Evolutionary conservation across 129 eudicot genomes (phyloP).

Genomic region (Tagetes erecta): DNA sequence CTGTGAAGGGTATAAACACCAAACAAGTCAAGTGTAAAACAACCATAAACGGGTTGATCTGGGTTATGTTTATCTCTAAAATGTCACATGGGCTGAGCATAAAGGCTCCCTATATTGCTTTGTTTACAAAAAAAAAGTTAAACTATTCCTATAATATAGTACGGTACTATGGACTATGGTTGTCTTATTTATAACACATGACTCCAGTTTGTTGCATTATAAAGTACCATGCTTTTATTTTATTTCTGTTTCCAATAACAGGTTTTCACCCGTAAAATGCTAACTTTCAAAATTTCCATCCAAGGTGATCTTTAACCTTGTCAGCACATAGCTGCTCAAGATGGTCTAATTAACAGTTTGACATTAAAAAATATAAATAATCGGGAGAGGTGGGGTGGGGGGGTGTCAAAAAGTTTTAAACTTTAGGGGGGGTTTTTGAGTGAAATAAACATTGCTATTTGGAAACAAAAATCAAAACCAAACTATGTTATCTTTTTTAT

Average conservation of each 20-base stretch:
- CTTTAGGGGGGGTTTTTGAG: neutral
- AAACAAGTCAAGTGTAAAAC: slow-evolving; percentile 1
- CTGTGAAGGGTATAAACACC: slow-evolving; percentile 36
- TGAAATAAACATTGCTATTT: neutral
- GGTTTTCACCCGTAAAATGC: neutral
- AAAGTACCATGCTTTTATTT: neutral
- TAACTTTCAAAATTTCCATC: neutral
- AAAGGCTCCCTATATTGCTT: neutral
- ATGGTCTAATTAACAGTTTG: neutral
- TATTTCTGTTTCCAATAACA: neutral
- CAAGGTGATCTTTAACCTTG: neutral
- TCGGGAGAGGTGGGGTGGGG: too few species aligned
- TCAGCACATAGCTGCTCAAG: neutral
- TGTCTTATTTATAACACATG: neutral
- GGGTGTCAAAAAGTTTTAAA: neutral
- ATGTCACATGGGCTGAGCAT: neutral
- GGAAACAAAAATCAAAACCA: neutral
- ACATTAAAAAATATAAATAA: neutral
- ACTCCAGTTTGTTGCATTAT: neutral
- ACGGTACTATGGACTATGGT: neutral
- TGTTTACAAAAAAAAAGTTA: too few species aligned
- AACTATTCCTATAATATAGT: neutral
- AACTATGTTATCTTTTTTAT: neutral
- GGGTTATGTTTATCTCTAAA: slow-evolving; percentile 8
- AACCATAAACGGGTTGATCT: slow-evolving; percentile 15